Evolutionary conservation across 164 flowering plant species (phyloP).

Genomic region (Liriodendron chinense): DNA sequence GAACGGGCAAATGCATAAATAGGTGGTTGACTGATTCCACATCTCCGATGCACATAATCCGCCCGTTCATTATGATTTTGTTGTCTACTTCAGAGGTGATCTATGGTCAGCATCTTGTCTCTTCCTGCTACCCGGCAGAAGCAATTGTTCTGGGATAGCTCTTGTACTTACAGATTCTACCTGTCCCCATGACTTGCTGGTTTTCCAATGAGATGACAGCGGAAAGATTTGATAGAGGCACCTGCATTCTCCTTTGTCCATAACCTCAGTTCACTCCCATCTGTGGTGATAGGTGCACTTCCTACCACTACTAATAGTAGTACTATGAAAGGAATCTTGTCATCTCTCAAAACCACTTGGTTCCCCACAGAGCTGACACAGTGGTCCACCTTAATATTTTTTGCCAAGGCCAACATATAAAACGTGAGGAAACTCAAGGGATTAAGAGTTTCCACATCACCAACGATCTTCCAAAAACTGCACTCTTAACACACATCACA

Average conservation of each 20-base stretch:
- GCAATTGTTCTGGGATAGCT: neutral
- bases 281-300: neutral
- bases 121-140: neutral
- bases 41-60: no score
- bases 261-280: no score
- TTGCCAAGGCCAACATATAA: no score
- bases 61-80: neutral
- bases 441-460: neutral
- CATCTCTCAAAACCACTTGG: neutral
- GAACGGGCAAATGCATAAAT: neutral
- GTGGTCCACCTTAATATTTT: neutral
- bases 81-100: neutral
- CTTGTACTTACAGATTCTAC: neutral
- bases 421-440: neutral
- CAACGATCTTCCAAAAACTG: neutral
- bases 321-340: neutral
- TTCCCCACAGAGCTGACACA: neutral
- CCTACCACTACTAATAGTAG: neutral
- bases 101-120: neutral
- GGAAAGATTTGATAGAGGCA: neutral
- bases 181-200: neutral
- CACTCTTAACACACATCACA: neutral
- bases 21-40: neutral
- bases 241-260: neutral
- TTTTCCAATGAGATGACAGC: neutral